A percentile compares a stretch with the other conserved stretches of the same genome.
phyloP scores from a whole-genome alignment of 2,329 filamentous ascomycete species.

The Trichoderma oligosporum region DNA sequence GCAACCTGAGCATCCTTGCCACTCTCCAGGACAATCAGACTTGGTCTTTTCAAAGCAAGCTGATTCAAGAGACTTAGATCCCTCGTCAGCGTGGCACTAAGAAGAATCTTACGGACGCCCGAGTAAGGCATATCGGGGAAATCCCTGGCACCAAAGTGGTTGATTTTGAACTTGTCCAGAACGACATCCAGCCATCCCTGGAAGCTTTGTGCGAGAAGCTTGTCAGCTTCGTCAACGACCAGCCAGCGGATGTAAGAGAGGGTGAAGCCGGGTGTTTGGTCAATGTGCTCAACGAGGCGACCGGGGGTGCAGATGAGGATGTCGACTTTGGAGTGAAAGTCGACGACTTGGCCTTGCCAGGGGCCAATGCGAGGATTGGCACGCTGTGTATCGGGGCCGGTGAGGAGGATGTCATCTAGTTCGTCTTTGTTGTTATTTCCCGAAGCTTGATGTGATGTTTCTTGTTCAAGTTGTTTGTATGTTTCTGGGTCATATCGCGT shows the following conservation, averaged over 20 bases:
- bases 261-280: constrained; percentile 75
- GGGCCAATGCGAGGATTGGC: constrained; percentile 33
- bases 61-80: constrained; percentile 77
- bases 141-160: constrained; percentile 50
- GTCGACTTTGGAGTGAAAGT: constrained; percentile 71
- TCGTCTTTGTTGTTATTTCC: constrained; percentile 23
- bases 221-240: constrained; percentile 90
- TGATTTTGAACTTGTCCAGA: constrained; percentile 55
- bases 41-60: constrained; percentile 69
- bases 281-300: constrained; percentile 84
- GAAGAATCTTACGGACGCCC: constrained; percentile 72
- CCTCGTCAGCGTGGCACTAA: constrained; percentile 88
- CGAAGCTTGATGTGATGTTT: background rate
- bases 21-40: constrained; percentile 70
- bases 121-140: constrained; percentile 50
- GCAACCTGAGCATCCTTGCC: constrained; percentile 41
- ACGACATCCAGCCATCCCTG: constrained; percentile 82
- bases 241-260: constrained; percentile 80
- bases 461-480: constrained; percentile 36
- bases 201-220: constrained; percentile 84
- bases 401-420: constrained; percentile 19
- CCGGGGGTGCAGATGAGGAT: constrained; percentile 90
- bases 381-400: constrained; percentile 21
- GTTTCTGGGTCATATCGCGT: constrained; percentile 61
- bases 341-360: constrained; percentile 52